These are phyloP conservation scores for Ascochyta clinopodiicola DNA, from an alignment of 2,329 filamentous ascomycete species.

Conservation along the genomic window DNA sequence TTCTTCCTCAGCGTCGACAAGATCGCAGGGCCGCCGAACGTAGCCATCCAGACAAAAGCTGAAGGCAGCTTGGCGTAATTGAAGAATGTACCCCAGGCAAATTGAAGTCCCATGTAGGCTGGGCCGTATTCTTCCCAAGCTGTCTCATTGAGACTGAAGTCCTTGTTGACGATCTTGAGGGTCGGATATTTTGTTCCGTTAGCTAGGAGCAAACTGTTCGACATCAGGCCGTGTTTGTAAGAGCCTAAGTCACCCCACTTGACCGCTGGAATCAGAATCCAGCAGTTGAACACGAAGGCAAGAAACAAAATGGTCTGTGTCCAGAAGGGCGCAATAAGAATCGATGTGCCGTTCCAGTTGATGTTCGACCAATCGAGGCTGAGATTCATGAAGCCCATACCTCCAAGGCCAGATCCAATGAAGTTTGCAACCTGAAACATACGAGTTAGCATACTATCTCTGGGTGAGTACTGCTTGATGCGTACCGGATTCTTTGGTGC, in stretches of 20 bases:
- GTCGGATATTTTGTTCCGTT: conserved; percentile 58
- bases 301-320: conserved; percentile 64
- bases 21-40: conserved; percentile 62
- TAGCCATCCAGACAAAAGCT: conserved; percentile 64
- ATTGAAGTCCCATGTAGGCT: conserved; percentile 64
- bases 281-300: conserved; percentile 63
- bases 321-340: conserved; percentile 63
- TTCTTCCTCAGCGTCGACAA: conserved; percentile 53
- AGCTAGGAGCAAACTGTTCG: conserved; percentile 61
- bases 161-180: conserved; percentile 50
- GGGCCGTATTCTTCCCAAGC: conserved; percentile 58
- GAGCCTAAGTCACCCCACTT: conserved; percentile 63
- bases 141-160: conserved; percentile 58
- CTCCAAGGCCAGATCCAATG: conserved; percentile 65
- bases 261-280: conserved; percentile 64
- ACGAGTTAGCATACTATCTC: not conserved
- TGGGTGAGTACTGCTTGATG: not conserved
- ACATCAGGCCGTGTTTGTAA: conserved; percentile 64
- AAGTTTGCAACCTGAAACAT: conserved; percentile 59
- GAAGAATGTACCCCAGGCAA: conserved; percentile 66
- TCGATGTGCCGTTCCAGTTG: conserved; percentile 51
- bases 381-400: conserved; percentile 67
- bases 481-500: conserved; percentile 61
- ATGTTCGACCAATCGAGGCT: conserved; percentile 68
- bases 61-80: conserved; percentile 66